Conservation (phyloP, 306 rosid genomes). For the Senna tora region DNA sequence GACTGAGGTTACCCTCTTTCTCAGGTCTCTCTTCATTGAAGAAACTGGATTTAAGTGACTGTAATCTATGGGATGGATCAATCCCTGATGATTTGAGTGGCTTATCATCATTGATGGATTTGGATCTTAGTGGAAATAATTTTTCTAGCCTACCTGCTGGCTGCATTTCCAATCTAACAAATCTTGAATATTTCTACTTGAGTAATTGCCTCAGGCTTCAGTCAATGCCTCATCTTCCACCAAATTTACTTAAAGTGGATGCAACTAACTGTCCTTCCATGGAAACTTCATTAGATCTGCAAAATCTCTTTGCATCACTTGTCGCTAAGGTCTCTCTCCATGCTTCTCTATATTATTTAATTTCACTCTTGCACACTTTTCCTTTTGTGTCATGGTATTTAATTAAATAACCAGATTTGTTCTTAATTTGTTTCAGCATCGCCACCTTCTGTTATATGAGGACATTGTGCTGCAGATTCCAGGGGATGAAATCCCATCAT, state of each 20-base stretch:
- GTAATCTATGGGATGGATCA: neutral
- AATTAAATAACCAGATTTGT: too few relatives aligned
- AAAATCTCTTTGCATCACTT: neutral
- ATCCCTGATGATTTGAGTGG: neutral
- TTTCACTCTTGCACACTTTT: too few relatives aligned
- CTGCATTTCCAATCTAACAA: neutral
- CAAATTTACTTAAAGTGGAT: neutral
- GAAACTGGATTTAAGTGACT: neutral
- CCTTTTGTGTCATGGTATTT: too few relatives aligned
- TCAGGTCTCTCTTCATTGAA: neutral
- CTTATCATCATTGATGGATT: neutral
- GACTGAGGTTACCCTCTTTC: conserved; percentile 19
- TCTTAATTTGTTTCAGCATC: neutral
- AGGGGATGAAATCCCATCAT: neutral
- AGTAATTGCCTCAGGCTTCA: neutral
- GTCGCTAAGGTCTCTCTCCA: neutral
- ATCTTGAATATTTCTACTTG: neutral
- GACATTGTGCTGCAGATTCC: neutral
- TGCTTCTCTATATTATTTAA: neutral
- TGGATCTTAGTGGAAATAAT: neutral
- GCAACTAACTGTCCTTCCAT: neutral
- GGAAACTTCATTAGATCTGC: neutral
- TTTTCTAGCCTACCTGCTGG: neutral
- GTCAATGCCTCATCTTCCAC: neutral
- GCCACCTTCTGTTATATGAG: neutral